Conservation (phyloP, 2,329 filamentous ascomycete genomes). For the Fusarium sp. region DNA sequence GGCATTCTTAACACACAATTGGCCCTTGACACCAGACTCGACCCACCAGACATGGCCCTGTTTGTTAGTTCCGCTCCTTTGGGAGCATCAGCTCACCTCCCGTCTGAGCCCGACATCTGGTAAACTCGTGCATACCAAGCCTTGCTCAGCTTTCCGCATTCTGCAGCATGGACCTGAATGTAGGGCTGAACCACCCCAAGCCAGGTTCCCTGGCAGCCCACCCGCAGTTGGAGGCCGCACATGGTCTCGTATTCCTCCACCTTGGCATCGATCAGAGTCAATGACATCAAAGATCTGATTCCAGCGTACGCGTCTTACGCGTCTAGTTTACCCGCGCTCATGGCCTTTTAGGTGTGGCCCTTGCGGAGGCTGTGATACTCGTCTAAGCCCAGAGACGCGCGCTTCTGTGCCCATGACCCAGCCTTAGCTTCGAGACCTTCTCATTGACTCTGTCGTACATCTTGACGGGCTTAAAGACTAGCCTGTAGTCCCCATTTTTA, state of each 20-base stretch:
- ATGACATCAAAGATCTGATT: not conserved
- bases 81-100: not conserved
- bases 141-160: not conserved
- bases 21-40: not conserved
- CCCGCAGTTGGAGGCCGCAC: constrained; percentile 1
- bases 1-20: not conserved
- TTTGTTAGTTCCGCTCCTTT: not conserved
- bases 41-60: not conserved
- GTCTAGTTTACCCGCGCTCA: constrained; percentile 8
- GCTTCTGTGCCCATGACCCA: not conserved
- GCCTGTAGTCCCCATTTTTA: too few relatives aligned
- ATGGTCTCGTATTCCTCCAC: constrained; percentile 3
- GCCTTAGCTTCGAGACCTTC: not conserved
- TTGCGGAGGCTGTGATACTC: constrained; percentile 2
- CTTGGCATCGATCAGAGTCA: too few relatives aligned
- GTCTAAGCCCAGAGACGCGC: constrained; percentile 14
- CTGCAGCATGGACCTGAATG: constrained; percentile 6
- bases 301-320: not conserved
- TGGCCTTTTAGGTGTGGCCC: constrained; percentile 9
- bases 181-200: constrained; percentile 4
- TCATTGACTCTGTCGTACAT: not conserved
- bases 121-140: not conserved
- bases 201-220: not conserved
- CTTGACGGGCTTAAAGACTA: not conserved
- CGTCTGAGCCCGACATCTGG: not conserved